phyloP scores from a whole-genome alignment of 768 basidiomycete genomes.

The Clavaria fumosa region DNA sequence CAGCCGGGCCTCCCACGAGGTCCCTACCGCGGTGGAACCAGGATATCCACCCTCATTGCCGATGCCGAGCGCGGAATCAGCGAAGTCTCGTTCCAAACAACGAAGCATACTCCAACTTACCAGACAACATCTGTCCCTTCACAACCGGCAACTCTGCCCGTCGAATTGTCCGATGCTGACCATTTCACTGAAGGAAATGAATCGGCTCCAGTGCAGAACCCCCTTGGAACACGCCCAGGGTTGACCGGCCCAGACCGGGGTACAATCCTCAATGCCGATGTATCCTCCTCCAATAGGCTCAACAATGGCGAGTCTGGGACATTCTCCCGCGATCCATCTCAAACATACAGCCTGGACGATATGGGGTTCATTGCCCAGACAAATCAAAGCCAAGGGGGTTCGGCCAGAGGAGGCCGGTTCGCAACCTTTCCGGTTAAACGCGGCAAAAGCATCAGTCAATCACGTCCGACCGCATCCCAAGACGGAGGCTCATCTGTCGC shows the following conservation, averaged over 20 bases:
- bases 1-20: constrained; percentile 65
- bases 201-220: background rate
- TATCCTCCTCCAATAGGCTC: background rate
- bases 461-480: background rate
- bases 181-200: background rate
- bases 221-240: background rate
- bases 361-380: constrained; percentile 22
- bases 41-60: constrained; percentile 41
- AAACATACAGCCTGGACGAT: constrained; percentile 23
- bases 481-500: constrained; percentile 8
- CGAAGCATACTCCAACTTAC: background rate
- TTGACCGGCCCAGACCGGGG: background rate
- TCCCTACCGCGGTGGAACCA: constrained; percentile 53
- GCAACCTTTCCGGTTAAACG: constrained; percentile 50
- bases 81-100: constrained; percentile 23
- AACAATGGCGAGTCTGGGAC: background rate
- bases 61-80: constrained; percentile 46
- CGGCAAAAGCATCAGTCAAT: constrained; percentile 13
- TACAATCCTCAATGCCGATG: background rate
- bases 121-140: background rate
- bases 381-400: constrained; percentile 13
- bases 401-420: constrained; percentile 33
- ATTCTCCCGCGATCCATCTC: constrained; percentile 5
- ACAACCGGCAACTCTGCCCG: background rate
- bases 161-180: background rate